A percentile compares a stretch with the other conserved stretches of the same genome.
Evolutionary conservation across 371 early-diverging fungal species (phyloP).

Genomic region (Coemansia sp.): DNA sequence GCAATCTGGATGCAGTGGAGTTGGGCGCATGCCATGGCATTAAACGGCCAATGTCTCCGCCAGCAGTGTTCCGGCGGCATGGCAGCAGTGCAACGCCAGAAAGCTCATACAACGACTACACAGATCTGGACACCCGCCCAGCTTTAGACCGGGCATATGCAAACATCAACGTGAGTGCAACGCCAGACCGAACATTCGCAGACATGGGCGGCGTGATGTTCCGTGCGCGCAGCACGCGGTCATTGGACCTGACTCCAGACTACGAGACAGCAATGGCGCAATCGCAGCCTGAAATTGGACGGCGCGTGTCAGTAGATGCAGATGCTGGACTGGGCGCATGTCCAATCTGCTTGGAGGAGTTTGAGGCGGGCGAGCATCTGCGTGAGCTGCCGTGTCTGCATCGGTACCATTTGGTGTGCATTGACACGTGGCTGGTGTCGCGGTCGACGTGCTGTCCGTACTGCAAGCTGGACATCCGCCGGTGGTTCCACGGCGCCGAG

Average conservation of each 20-base stretch:
- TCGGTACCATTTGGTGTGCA: constrained; percentile 68
- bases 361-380: constrained; percentile 58
- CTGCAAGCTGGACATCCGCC: constrained; percentile 48
- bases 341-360: constrained; percentile 70
- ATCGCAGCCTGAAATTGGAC: constrained; percentile 42
- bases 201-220: constrained; percentile 22
- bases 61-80: constrained; percentile 16
- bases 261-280: not conserved
- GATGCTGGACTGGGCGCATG: constrained; percentile 53
- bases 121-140: constrained; percentile 4
- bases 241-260: constrained; percentile 18
- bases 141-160: not conserved
- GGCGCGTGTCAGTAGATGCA: constrained; percentile 16
- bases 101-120: not conserved
- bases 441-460: constrained; percentile 50
- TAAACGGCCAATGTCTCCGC: not conserved
- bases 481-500: constrained; percentile 46
- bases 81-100: constrained; percentile 19
- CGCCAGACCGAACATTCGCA: not conserved
- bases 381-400: constrained; percentile 69
- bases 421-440: constrained; percentile 70
- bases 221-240: constrained; percentile 27
- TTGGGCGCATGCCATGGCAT: not conserved
- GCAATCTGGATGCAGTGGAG: not conserved
- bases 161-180: not conserved